Base-by-base conservation (phyloP, 2,329 filamentous ascomycete genomes). In the Balansia obtecta region DNA sequence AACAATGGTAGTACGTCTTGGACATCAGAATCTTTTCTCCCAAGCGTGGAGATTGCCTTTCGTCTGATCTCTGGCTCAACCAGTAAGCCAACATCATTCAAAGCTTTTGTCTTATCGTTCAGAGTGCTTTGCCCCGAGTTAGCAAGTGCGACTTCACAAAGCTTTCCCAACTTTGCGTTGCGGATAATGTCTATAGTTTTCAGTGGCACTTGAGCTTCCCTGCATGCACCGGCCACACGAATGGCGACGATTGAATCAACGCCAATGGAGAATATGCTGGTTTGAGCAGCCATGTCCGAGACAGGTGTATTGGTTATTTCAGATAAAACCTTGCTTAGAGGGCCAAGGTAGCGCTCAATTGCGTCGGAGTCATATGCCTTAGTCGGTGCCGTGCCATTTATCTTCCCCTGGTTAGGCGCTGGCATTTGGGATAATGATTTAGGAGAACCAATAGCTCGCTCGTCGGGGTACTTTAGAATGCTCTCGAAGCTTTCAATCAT, bases 201-300 rank as follows among this genome's bases (percentile, higher is more conserved):
- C 1, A 45, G 15, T 8, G 43, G 43, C 5, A 34, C 16, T 13
- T 15, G 27, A n/a, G 27, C 32, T 45, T 45, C 16, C 16, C 43
- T 16, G 13, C 43, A 45, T 13, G 27, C 43, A 13, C 43, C 32
- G 1, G 43, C 43, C 27, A 45, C 32, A 16, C 43, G 43, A 32
- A 45, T 45, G 27, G 43, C 43, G n/a, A 34, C 15, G n/a, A 45
- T 45, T 16, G 43, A 45, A 32, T 45, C 43, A 20, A 45, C 43
- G 11, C 43, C 43, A 16, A 45, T 45, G 32, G 43, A 45, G 32
- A 45, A 45, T 34, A 45, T 34, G 43, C 43, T 33, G 18, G 27
- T 45, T n/a, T 45, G 27, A 34, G 43, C 15, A 32, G 33, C 27
- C 12, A 45, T 45, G 43, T 16, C 15, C 12, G 27, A 32, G 13